Percentiles rank a stretch among this genome's conserved stretches.
Conservation (phyloP, 768 basidiomycete species). For the Kwoniella heveanensis region DNA sequence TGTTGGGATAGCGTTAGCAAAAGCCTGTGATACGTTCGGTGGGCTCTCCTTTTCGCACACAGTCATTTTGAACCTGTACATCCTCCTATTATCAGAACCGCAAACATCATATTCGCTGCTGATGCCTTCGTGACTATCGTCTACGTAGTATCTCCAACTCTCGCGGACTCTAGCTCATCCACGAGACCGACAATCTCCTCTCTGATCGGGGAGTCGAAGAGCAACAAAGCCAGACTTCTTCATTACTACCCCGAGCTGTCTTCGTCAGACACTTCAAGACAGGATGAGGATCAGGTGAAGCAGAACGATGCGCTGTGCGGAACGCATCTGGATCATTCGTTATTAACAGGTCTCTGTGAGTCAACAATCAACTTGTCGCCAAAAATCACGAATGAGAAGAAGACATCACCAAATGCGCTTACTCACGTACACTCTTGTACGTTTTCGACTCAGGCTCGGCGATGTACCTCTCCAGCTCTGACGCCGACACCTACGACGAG, state of each 20-base stretch:
- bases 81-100: too few relatives aligned
- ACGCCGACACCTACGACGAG: background rate
- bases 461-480: conserved; percentile 70
- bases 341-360: conserved; percentile 87
- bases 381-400: too few relatives aligned
- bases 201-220: conserved; percentile 74
- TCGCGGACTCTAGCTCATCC: background rate
- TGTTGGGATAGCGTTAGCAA: conserved; percentile 77
- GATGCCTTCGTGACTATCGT: too few relatives aligned
- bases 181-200: conserved; percentile 59
- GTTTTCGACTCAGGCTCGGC: conserved; percentile 58
- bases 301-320: conserved; percentile 83
- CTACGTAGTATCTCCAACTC: conserved; percentile 16
- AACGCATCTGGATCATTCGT: conserved; percentile 82
- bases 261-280: conserved; percentile 51
- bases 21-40: conserved; percentile 91
- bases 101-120: too few relatives aligned
- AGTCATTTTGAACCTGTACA: too few relatives aligned
- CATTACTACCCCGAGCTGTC: conserved; percentile 85
- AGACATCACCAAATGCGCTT: too few relatives aligned
- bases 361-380: too few relatives aligned
- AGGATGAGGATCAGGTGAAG: conserved; percentile 64
- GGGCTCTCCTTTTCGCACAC: too few relatives aligned
- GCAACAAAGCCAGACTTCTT: conserved; percentile 75
- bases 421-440: too few relatives aligned